Evolutionary conservation across 108 stramenopile species (phyloP), one percentile per base, ranked within the genome.

Genomic region (Nitzschia sp.): DNA sequence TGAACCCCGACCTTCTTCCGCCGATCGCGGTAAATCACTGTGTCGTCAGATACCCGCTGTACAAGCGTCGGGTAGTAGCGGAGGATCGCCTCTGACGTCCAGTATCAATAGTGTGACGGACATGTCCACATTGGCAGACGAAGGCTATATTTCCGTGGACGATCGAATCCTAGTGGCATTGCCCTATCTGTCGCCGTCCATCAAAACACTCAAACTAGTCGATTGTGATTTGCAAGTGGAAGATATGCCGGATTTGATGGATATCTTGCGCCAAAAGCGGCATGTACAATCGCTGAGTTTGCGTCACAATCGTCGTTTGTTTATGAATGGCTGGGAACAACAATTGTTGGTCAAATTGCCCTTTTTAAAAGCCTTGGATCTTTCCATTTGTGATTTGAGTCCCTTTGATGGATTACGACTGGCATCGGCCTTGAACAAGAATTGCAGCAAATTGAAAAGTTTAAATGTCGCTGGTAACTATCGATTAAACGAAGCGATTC

Each of bases 391-490:
- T 49, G 76, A 77, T 51, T 21, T 77, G 32, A 67, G 68, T 59
- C 31, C 54, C 3, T 3, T 51, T 2, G 76, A 77, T 30, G 76
- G 76, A 2, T 15, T 56, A 3, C 9, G 11, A 1, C 32, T 77
- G 28, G 69, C 64, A 6, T 31, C 21, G 2, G 68, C 64, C 18
- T 51, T 77, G 1, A 23, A 49, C 11, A 53, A 63, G 18, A 30
- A 62, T 4, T 8, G 25, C 32, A n/a, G 11, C 61, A 25, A 25
- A 1, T 33, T 70, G 13, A 0, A 65, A 25, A 54, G 68, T 34
- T 25, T 77, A 19, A 66, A 30, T 59, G 23, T 77, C 6, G 76
- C 76, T 29, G 76, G 76, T 55, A 77, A 77, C 46, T 77, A 70
- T 36, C 62, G 69, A 45, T 21, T 77, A 28, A 21, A 30, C 21